A percentile compares a stretch with the other conserved stretches of the same genome.
Conservation (phyloP, 371 early-diverging fungal genomes). For the Capillidium heterosporum region DNA sequence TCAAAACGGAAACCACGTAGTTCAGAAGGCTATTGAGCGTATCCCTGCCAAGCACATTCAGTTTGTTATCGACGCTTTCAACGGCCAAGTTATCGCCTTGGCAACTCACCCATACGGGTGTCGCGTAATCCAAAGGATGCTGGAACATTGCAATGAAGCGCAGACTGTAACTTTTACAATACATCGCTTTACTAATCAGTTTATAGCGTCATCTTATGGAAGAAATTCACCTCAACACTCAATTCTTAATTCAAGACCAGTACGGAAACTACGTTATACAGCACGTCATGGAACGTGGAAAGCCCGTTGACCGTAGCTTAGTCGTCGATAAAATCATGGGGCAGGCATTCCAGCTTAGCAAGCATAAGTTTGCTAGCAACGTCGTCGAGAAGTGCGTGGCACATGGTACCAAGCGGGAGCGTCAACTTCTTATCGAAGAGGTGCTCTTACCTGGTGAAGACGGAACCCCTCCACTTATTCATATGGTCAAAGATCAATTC, state of each 20-base stretch:
- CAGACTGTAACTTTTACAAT: conserved; percentile 38
- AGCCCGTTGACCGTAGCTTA: conserved; percentile 57
- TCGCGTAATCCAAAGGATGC: conserved; percentile 98
- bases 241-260: conserved; percentile 92
- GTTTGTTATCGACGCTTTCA: conserved; percentile 94
- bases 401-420: conserved; percentile 19
- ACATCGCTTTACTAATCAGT: background rate
- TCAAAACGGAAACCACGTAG: conserved; percentile 99
- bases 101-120: conserved; percentile 99
- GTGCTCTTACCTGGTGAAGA: conserved; percentile 53
- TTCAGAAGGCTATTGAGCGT: conserved; percentile 99
- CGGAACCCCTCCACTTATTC: conserved; percentile 46
- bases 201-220: conserved; percentile 57
- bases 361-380: conserved; percentile 99
- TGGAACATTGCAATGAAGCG: conserved; percentile 91
- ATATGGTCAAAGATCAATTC: conserved; percentile 98
- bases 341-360: conserved; percentile 70
- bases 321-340: conserved; percentile 84
- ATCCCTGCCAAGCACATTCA: conserved; percentile 80
- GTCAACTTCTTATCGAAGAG: conserved; percentile 67
- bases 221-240: conserved; percentile 80
- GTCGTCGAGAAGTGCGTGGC: conserved; percentile 37
- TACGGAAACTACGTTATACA: conserved; percentile 99
- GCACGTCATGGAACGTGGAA: conserved; percentile 93
- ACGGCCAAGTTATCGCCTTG: conserved; percentile 85